Evolutionary conservation across 1,139 yeast species (phyloP).

Genomic region (Yamadazyma sp.): DNA sequence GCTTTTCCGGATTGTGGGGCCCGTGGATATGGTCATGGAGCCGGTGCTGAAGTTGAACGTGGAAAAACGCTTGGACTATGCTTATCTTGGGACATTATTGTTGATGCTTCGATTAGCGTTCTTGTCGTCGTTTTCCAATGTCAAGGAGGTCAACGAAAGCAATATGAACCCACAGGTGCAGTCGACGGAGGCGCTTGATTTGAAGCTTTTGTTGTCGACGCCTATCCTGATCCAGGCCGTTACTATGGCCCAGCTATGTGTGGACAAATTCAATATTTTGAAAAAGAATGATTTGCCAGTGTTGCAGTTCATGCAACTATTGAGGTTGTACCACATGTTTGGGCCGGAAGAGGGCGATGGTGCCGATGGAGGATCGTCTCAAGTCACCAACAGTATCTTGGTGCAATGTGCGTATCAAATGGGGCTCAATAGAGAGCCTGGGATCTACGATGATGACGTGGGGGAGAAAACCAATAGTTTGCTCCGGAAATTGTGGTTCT

Average conservation of each 20-base stretch:
- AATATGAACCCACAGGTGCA: conserved; percentile 24
- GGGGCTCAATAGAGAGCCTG: conserved; percentile 49
- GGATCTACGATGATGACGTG: conserved; percentile 25
- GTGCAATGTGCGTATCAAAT: conserved; percentile 43
- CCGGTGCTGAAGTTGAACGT: conserved; percentile 22
- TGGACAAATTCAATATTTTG: conserved; percentile 39
- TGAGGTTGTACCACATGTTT: conserved; percentile 39
- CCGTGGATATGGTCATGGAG: conserved; percentile 19
- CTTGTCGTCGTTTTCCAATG: conserved; percentile 31
- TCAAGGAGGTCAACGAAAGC: conserved; percentile 29
- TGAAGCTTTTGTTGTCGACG: conserved; percentile 14
- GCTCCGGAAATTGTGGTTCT: conserved; percentile 40
- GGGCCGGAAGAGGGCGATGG: conserved; percentile 56
- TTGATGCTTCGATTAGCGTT: conserved; percentile 31
- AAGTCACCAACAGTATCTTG: conserved; percentile 38
- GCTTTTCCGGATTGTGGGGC: conserved; percentile 28
- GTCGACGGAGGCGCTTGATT: conserved; percentile 19
- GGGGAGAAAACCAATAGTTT: conserved; percentile 32
- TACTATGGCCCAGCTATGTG: conserved; percentile 37
- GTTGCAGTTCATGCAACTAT: conserved; percentile 46
- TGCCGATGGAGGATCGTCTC: conserved; percentile 48
- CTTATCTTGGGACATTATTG: conserved; percentile 29
- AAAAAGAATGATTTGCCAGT: conserved; percentile 44
- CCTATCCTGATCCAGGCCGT: conserved; percentile 33
- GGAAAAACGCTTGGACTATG: conserved; percentile 32